Evolutionary conservation across 1,139 yeast species (phyloP), one percentile per base, ranked within the genome.

Genomic region (Hyphopichia fennica): DNA sequence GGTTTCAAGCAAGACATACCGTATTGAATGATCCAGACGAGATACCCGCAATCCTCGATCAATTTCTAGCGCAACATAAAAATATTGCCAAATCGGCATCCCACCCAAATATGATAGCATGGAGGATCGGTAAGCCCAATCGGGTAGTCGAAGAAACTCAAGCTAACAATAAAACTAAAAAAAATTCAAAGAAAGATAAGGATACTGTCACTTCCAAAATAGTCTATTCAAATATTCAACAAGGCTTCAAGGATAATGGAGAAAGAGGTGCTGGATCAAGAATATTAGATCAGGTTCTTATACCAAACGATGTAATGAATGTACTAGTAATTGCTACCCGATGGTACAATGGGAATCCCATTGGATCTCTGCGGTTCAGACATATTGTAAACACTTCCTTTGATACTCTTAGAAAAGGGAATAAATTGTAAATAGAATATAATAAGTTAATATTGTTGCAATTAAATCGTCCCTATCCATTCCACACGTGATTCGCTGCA

Each of bases 271-370:
- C 87, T 0, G 91, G 90, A 0, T 56, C 65, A 14, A 62, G 82
- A 42, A 50, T 85, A 14, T 55, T 82, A 25, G 66, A 67, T 10
- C 28, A 25, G 11, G 59, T 81, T 3, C 48, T 85, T 23, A 77
- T 75, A 29, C 60, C 77, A 28, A 57, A 73, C 15, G 62, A 74
- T 33, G 42, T 79, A n/a, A 60, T 68, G 10, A 81, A 83, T 53
- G 72, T 81, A 1, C 52, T 84, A 16, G 74, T 84, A 0, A 77
- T 84, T 14, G 90, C 82, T 1, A 78, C 85, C 0, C 56, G 93
- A 45, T 84, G 91, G 91, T 83, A 82, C 55, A 88, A 87, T 2
- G 90, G 91, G 0, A 71, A 70, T 0, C 84, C 84, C 1, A 52
- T 84, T 34, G 91, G 93, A 0, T 69, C 85, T 4, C 71, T 78